These are phyloP conservation scores for Giardia duodenalis DNA, from an alignment of 208 protist genomes.

Conservation along the genomic window DNA sequence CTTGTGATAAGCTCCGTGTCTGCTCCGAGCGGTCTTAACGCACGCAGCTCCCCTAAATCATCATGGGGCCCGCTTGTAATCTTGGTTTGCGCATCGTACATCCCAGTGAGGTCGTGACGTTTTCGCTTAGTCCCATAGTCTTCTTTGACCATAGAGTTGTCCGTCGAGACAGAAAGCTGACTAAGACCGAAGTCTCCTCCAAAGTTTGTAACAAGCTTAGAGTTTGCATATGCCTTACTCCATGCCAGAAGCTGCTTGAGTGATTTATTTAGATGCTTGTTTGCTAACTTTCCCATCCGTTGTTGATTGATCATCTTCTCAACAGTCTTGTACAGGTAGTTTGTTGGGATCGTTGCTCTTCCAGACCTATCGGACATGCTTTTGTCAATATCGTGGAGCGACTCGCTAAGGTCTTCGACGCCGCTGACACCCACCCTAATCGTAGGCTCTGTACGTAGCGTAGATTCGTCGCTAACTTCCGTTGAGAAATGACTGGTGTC, in stretches of 20 bases:
- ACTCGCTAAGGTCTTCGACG: neutral
- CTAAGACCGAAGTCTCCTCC: neutral
- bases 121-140: neutral
- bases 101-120: neutral
- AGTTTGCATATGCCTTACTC: neutral
- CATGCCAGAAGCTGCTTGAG: neutral
- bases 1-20: neutral
- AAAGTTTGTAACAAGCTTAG: neutral
- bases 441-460: neutral
- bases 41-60: neutral
- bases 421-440: neutral
- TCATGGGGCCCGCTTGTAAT: neutral
- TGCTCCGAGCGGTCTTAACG: neutral
- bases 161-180: neutral
- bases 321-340: neutral
- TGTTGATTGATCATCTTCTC: constrained; percentile 9
- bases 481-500: neutral
- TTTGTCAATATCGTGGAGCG: neutral
- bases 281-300: neutral
- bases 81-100: neutral
- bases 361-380: neutral
- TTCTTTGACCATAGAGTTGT: neutral
- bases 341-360: neutral
- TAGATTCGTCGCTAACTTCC: neutral
- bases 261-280: neutral